phyloP scores from a whole-genome alignment of 2,329 filamentous ascomycete species.

The Drechslerella dactyloides region DNA sequence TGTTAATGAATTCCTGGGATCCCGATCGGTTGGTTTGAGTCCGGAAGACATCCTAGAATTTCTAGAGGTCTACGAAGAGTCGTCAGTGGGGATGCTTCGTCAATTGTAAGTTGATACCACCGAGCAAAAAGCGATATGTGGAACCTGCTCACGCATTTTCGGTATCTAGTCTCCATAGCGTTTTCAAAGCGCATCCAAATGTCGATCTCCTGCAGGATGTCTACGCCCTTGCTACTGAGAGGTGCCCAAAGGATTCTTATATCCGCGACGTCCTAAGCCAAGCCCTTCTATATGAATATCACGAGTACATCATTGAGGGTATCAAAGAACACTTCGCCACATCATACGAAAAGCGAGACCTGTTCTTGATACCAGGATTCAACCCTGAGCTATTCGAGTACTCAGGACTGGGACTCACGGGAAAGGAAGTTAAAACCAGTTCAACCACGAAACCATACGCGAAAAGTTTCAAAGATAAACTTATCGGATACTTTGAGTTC shows the following conservation, averaged over 20 bases:
- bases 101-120: slow-evolving; percentile 27
- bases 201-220: slow-evolving; percentile 24
- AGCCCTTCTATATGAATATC: slow-evolving; percentile 6
- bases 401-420: background rate
- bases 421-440: background rate
- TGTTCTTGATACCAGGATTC: background rate
- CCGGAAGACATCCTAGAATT: background rate
- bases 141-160: background rate
- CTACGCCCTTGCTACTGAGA: background rate
- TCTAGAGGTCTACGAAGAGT: slow-evolving; percentile 27
- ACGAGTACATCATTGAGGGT: slow-evolving; percentile 28
- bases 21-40: background rate
- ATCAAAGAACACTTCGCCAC: slow-evolving; percentile 6
- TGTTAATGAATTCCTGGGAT: slow-evolving; percentile 1
- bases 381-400: background rate
- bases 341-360: background rate
- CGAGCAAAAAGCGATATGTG: background rate
- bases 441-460: background rate
- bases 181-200: slow-evolving; percentile 31
- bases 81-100: slow-evolving; percentile 1
- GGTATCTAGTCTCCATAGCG: slow-evolving; percentile 9
- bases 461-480: background rate
- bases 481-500: slow-evolving; percentile 12
- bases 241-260: background rate
- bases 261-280: background rate